phyloP scores from a whole-genome alignment of 2,329 filamentous ascomycete genomes.

The Aspergillus caelatus region DNA sequence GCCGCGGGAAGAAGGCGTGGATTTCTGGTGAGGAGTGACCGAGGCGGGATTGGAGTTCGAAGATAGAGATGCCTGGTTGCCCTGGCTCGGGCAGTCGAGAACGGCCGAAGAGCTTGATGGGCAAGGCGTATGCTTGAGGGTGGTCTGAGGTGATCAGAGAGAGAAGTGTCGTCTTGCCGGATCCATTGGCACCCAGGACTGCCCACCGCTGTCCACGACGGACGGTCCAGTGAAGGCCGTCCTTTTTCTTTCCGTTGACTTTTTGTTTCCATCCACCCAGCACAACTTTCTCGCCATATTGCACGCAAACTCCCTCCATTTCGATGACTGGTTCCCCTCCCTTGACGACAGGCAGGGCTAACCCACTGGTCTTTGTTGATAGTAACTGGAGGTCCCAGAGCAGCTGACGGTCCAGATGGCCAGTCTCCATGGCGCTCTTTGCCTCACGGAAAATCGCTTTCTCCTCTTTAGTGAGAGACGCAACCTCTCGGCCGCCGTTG shows the following conservation, averaged over 20 bases:
- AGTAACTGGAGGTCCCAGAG: slow-evolving; percentile 27
- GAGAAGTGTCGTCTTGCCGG: slow-evolving; percentile 92
- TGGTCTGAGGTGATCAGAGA: slow-evolving; percentile 94
- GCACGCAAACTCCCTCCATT: slow-evolving; percentile 81
- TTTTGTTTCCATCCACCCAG: slow-evolving; percentile 78
- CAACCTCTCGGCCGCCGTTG: neutral
- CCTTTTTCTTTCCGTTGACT: slow-evolving; percentile 50
- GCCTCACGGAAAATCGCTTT: slow-evolving; percentile 18
- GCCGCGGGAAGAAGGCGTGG: slow-evolving; percentile 85
- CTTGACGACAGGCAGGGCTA: slow-evolving; percentile 12
- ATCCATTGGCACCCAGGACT: slow-evolving; percentile 89
- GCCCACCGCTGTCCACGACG: slow-evolving; percentile 85
- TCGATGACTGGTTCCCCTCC: slow-evolving; percentile 75
- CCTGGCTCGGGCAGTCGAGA: slow-evolving; percentile 76
- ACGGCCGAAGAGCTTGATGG: slow-evolving; percentile 82
- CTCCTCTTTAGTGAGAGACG: neutral
- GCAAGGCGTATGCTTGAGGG: slow-evolving; percentile 87
- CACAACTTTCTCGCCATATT: slow-evolving; percentile 75
- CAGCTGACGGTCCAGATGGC: slow-evolving; percentile 28
- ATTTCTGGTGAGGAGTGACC: slow-evolving; percentile 94
- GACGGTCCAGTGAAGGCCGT: slow-evolving; percentile 81
- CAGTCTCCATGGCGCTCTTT: slow-evolving; percentile 21
- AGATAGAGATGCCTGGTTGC: slow-evolving; percentile 77
- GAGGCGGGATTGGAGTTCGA: slow-evolving; percentile 86
- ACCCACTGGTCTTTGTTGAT: slow-evolving; percentile 20